These are phyloP conservation scores for Cadophora malorum DNA, from an alignment of 2,329 filamentous ascomycete species.

Conservation along the genomic window DNA sequence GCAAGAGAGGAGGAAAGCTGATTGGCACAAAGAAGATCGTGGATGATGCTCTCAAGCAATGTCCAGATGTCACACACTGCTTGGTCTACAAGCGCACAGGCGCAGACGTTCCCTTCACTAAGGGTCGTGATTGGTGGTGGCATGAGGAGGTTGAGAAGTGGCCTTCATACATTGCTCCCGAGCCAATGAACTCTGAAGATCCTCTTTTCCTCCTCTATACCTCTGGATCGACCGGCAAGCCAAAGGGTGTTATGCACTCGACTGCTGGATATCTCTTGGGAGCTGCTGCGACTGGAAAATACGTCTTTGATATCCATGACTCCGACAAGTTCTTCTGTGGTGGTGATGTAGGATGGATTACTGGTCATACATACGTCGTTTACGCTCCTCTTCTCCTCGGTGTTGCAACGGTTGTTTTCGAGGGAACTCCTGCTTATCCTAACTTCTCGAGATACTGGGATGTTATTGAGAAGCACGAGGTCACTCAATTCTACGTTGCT, in stretches of 20 bases:
- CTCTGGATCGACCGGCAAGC: conserved; percentile 96
- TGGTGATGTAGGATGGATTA: conserved; percentile 99
- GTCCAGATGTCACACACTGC: conserved; percentile 83
- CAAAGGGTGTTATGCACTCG: conserved; percentile 98
- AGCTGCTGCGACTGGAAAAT: conserved; percentile 92
- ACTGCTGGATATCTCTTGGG: conserved; percentile 95
- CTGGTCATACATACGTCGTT: conserved; percentile 97
- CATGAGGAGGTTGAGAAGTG: conserved; percentile 98
- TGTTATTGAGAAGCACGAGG: conserved; percentile 91
- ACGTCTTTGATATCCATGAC: conserved; percentile 97
- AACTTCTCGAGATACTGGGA: conserved; percentile 99
- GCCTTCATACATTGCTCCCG: conserved; percentile 88
- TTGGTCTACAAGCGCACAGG: conserved; percentile 96
- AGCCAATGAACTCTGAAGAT: conserved; percentile 90
- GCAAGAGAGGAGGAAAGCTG: conserved; percentile 95
- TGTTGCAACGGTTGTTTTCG: conserved; percentile 94
- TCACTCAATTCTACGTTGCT: conserved; percentile 98
- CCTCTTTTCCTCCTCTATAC: conserved; percentile 98
- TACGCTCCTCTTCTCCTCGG: conserved; percentile 94
- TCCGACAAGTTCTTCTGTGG: conserved; percentile 96
- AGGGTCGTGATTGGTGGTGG: conserved; percentile 85
- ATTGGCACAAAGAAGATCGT: conserved; percentile 99
- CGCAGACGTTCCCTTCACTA: conserved; percentile 84
- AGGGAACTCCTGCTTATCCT: conserved; percentile 96
- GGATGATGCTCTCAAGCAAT: conserved; percentile 95